Base-by-base conservation (phyloP, 306 rosid genomes). In the Argentina anserina region DNA sequence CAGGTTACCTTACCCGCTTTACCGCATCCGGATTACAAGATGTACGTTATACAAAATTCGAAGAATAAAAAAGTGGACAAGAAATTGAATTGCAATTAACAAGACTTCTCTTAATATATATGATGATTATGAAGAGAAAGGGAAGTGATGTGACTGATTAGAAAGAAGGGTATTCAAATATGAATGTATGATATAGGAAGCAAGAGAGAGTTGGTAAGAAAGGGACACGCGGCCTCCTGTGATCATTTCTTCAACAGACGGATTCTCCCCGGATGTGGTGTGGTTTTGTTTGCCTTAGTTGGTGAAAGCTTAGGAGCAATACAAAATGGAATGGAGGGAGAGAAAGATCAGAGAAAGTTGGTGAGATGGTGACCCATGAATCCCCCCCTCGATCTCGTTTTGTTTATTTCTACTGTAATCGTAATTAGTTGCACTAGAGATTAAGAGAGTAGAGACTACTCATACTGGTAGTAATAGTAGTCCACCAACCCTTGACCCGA, bases 401-500 rank as follows among this genome's bases (percentile, higher is more conserved):
- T 10, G 11, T 42, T 17, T 3, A 0, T 46, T 46, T 18, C 23
- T 20, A 43, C 18, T 13, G 49, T 43, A 43, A 43, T 47, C 23
- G 53, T 47, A 1, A 42, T 39, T 42, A 40, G 17, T 42, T 2
- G 47, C 23, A 1, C 3, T 5, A 26, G 9, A 33, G n/a, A n/a
- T n/a, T n/a, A n/a, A n/a, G n/a, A n/a, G n/a, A n/a, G n/a, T n/a
- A n/a, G n/a, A n/a, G n/a, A n/a, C n/a, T n/a, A n/a, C n/a, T n/a
- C n/a, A n/a, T n/a, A n/a, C n/a, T n/a, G n/a, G n/a, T n/a, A n/a
- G 4, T 33, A 33, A 3, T 2, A 29, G 64, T 28, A 58, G 65
- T 29, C 64, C 64, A 59, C 64, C 21, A 59, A 59, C 64, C 25
- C 64, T 17, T 58, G 63, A 58, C 63, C 59, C 9, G 59, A 49